Evolutionary conservation across 495 filamentous ascomycete species (phyloP).

Genomic region (Podospora didyma): DNA sequence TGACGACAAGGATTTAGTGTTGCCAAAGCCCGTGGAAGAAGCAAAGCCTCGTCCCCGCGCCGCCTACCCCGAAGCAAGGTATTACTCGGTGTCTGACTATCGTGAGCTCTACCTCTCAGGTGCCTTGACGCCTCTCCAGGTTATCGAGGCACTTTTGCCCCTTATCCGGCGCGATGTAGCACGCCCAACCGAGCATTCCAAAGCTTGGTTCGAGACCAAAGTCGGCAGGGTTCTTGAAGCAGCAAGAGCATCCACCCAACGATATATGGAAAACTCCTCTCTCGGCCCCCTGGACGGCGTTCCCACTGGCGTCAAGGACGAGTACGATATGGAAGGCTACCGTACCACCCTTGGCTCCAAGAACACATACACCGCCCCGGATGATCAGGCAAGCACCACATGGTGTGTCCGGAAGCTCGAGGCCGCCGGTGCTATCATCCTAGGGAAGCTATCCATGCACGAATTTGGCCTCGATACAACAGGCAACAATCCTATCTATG

Average conservation of each 20-base stretch:
- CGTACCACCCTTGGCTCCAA: conserved; percentile 57
- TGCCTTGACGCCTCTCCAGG: conserved; percentile 60
- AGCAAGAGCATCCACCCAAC: conserved; percentile 59
- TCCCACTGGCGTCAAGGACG: conserved; percentile 47
- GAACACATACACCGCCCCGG: conserved; percentile 35
- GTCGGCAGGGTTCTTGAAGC: conserved; percentile 57
- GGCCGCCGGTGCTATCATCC: conserved; percentile 67
- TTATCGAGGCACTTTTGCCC: conserved; percentile 63
- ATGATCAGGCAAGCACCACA: conserved; percentile 43
- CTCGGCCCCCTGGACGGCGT: conserved; percentile 72
- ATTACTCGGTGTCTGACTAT: conserved; percentile 67
- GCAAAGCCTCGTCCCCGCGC: background rate
- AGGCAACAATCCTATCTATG: conserved; percentile 76
- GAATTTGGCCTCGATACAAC: conserved; percentile 77
- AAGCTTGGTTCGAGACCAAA: conserved; percentile 61
- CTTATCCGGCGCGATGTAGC: conserved; percentile 59
- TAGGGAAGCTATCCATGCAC: conserved; percentile 84
- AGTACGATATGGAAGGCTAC: conserved; percentile 72
- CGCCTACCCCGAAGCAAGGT: conserved; percentile 33
- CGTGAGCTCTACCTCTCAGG: conserved; percentile 61
- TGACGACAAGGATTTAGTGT: background rate
- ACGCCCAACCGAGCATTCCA: conserved; percentile 52
- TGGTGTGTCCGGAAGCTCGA: conserved; percentile 72
- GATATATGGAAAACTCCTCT: conserved; percentile 59
- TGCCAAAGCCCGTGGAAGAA: conserved; percentile 1